Percentiles rank a stretch among this genome's conserved stretches.
phyloP scores from a whole-genome alignment of 2,329 filamentous ascomycete genomes.

The Fusarium acutatum region DNA sequence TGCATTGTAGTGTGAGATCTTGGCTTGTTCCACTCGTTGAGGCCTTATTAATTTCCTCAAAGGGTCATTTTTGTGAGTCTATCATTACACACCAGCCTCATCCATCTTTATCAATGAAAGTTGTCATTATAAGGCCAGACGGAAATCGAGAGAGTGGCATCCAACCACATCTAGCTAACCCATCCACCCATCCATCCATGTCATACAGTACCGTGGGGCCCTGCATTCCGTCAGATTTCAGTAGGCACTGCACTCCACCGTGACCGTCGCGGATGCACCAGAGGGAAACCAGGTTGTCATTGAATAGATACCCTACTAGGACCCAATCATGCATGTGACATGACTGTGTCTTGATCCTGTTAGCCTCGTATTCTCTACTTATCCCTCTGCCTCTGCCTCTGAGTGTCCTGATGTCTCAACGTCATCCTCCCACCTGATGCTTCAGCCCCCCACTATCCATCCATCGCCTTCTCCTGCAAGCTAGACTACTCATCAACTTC shows the following conservation, averaged over 20 bases:
- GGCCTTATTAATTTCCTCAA: constrained; percentile 1
- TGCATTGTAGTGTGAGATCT: not conserved
- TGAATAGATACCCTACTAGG: not conserved
- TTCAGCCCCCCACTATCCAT: not conserved
- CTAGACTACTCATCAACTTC: not conserved
- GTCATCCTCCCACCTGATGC: constrained; percentile 12
- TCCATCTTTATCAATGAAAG: not conserved
- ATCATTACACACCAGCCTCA: not conserved
- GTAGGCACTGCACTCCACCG: not conserved
- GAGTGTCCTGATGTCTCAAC: constrained; percentile 6
- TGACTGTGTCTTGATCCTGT: not conserved
- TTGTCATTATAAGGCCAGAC: not conserved
- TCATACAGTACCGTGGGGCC: not conserved
- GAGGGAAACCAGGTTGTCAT: not conserved
- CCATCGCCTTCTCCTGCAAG: not conserved
- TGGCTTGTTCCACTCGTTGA: not conserved
- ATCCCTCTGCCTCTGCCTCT: not conserved
- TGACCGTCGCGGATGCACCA: not conserved
- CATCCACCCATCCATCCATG: not conserved
- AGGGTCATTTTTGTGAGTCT: constrained; percentile 15
- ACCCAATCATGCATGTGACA: not conserved
- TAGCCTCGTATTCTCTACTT: constrained; percentile 5
- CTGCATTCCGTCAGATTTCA: not conserved
- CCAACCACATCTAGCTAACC: not conserved
- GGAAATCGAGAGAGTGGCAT: not conserved